Percentiles rank a stretch among this genome's conserved stretches.
Evolutionary conservation across 768 basidiomycete genomes (phyloP).

Genomic region (Phaeotremella fagi): DNA sequence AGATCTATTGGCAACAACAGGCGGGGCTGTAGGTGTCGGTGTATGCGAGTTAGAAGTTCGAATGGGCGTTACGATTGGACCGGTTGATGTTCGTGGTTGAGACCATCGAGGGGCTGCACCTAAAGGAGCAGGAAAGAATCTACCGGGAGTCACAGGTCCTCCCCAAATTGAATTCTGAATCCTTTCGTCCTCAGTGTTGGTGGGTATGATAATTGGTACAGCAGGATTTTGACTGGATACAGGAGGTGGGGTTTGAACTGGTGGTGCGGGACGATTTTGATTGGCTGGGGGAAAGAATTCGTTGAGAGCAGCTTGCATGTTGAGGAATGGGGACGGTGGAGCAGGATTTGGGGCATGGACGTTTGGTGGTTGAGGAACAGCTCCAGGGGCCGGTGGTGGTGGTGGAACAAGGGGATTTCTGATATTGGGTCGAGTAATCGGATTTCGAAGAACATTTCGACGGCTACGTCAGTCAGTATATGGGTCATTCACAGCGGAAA

Average conservation of each 20-base stretch:
- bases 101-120: constrained; percentile 26
- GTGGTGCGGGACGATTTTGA: constrained; percentile 6
- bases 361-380: constrained; percentile 26
- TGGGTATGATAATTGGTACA: constrained; percentile 7
- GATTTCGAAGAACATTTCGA: constrained; percentile 28
- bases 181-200: too few relatives aligned
- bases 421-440: constrained; percentile 1
- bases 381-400: constrained; percentile 46
- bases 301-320: constrained; percentile 27
- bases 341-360: constrained; percentile 24
- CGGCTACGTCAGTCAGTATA: constrained; percentile 22
- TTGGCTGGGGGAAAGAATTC: constrained; percentile 29
- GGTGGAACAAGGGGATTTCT: constrained; percentile 17
- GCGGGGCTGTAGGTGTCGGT: neutral
- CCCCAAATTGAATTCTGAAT: constrained; percentile 40
- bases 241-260: constrained; percentile 25
- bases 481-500: neutral
- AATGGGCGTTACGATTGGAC: neutral
- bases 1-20: neutral
- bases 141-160: constrained; percentile 29
- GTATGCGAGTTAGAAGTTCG: neutral
- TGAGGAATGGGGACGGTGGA: constrained; percentile 36
- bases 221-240: constrained; percentile 43
- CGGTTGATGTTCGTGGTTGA: neutral
- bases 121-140: constrained; percentile 32